Conservation (phyloP, 805 yeast genomes). For the Cyberlindnera americana region DNA sequence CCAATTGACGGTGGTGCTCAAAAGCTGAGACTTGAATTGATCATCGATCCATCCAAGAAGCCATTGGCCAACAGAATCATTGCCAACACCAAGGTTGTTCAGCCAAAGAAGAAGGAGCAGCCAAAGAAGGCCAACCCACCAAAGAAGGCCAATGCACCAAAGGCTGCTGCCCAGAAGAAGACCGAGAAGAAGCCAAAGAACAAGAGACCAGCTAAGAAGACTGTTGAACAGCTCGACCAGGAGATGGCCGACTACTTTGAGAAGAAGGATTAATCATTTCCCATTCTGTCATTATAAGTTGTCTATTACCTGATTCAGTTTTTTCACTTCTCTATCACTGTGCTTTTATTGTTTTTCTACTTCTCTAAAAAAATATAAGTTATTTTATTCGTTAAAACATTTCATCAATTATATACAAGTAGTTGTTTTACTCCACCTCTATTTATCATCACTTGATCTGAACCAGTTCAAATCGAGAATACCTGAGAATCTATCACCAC, state of each 20-base stretch:
- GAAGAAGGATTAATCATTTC: constrained; percentile 38
- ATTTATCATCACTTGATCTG: no score
- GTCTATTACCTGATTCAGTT: no score
- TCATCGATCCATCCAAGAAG: constrained; percentile 78
- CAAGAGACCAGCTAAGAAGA: constrained; percentile 56
- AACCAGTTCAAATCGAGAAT: constrained; percentile 25
- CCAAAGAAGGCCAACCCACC: constrained; percentile 18
- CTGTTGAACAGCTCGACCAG: constrained; percentile 91
- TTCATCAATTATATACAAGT: no score
- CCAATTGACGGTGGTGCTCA: constrained; percentile 86
- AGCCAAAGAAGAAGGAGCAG: constrained; percentile 11
- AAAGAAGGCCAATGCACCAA: constrained; percentile 15
- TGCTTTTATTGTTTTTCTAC: no score
- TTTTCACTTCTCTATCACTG: not conserved
- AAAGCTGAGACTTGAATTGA: constrained; percentile 73
- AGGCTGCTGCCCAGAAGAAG: constrained; percentile 12
- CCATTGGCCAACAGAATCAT: constrained; percentile 73
- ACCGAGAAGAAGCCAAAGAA: constrained; percentile 26
- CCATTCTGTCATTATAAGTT: no score
- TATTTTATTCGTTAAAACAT: no score
- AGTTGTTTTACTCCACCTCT: no score
- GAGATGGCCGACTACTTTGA: constrained; percentile 96
- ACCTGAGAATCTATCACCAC: constrained; percentile 46
- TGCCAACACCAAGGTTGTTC: constrained; percentile 37
- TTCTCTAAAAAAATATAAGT: no score